These are phyloP conservation scores for Elsinoe perseae DNA, from an alignment of 2,329 filamentous ascomycete species.

Conservation along the genomic window DNA sequence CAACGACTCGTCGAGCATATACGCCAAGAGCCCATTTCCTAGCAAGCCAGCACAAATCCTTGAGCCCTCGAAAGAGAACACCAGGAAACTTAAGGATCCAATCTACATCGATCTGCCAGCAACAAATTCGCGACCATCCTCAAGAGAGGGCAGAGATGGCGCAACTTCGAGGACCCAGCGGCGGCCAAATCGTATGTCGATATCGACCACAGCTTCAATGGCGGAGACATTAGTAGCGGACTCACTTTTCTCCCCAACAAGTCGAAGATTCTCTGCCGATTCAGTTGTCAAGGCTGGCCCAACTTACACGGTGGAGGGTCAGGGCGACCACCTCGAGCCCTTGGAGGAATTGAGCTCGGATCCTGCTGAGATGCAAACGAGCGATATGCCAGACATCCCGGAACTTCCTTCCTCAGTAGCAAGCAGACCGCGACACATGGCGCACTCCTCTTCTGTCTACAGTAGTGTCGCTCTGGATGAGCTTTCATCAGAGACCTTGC, in stretches of 20 bases:
- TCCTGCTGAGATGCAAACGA: background rate
- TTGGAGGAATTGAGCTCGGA: conserved; percentile 16
- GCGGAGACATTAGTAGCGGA: conserved; percentile 18
- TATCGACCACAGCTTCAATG: conserved; percentile 16
- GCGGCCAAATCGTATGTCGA: conserved; percentile 12
- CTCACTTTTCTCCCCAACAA: conserved; percentile 17
- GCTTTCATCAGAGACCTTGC: background rate
- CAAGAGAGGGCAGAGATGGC: conserved; percentile 9
- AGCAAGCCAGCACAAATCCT: conserved; percentile 18
- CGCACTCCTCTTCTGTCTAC: conserved; percentile 14
- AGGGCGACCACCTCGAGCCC: conserved; percentile 16
- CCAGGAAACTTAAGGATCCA: background rate
- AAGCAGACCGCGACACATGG: conserved; percentile 7
- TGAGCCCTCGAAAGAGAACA: conserved; percentile 14
- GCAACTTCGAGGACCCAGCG: conserved; percentile 5
- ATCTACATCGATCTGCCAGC: conserved; percentile 26
- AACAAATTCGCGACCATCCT: conserved; percentile 21
- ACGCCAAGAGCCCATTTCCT: conserved; percentile 19
- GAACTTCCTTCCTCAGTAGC: conserved; percentile 12
- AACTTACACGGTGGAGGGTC: conserved; percentile 3
- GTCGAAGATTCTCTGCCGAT: conserved; percentile 17
- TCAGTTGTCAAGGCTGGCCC: conserved; percentile 3
- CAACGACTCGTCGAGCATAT: conserved; percentile 17
- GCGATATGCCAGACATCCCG: conserved; percentile 13
- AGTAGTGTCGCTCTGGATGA: conserved; percentile 6